Evolutionary conservation across 495 filamentous ascomycete species (phyloP).

Genomic region (Aspergillus biplanus): DNA sequence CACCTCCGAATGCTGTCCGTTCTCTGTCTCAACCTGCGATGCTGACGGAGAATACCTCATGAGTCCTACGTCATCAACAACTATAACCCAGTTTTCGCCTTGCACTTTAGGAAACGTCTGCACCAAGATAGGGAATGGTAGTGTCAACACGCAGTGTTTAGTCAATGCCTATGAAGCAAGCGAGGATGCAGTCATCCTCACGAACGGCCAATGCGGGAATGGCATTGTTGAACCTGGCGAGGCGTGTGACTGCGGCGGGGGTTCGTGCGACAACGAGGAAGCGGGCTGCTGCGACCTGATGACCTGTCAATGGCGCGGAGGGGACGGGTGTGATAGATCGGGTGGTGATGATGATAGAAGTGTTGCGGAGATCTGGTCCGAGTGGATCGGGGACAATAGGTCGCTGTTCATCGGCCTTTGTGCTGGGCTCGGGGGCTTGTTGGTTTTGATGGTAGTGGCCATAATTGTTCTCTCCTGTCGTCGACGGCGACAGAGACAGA

Average conservation of each 20-base stretch:
- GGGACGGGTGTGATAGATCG: conserved; percentile 71
- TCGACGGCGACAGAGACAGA: not conserved
- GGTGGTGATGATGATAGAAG: conserved; percentile 53
- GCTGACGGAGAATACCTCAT: conserved; percentile 77
- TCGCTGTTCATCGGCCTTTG: conserved; percentile 15
- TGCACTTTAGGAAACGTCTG: conserved; percentile 89
- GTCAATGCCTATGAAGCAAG: conserved; percentile 39
- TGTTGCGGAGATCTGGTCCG: not conserved
- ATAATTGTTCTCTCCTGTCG: conserved; percentile 1
- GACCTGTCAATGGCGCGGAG: conserved; percentile 77
- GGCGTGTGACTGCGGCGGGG: conserved; percentile 83
- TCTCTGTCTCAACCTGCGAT: conserved; percentile 66
- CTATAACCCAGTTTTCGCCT: conserved; percentile 75
- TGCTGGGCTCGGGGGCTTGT: conserved; percentile 10
- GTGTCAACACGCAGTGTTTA: conserved; percentile 69
- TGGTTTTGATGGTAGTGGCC: conserved; percentile 7
- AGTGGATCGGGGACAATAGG: conserved; percentile 13
- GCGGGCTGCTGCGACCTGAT: conserved; percentile 71
- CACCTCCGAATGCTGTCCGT: conserved; percentile 74
- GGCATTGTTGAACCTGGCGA: conserved; percentile 88
- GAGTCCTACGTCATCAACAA: conserved; percentile 76
- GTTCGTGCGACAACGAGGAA: conserved; percentile 51
- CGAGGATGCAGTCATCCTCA: conserved; percentile 58
- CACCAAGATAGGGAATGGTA: conserved; percentile 71
- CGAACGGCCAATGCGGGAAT: conserved; percentile 81